A percentile compares a stretch with the other conserved stretches of the same genome.
Conservation (phyloP, 1,284 basidiomycete species). For the Mycosarcoma mackinlayi region DNA sequence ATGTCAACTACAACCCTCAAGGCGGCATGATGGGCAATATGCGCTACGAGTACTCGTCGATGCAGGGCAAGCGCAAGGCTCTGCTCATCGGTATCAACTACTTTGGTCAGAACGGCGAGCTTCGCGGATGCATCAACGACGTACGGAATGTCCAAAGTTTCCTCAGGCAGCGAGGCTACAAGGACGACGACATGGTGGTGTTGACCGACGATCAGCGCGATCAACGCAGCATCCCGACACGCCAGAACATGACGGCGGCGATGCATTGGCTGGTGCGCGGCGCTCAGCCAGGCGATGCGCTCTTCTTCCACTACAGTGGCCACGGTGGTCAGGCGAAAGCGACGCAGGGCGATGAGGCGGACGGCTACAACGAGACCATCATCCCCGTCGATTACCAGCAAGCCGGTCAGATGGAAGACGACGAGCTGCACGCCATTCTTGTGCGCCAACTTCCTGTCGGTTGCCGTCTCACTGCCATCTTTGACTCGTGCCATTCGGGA, state of each 20-base stretch:
- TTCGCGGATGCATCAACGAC: slow-evolving; percentile 68
- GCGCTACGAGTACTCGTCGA: slow-evolving; percentile 64
- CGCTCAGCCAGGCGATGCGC: slow-evolving; percentile 64
- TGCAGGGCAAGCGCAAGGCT: slow-evolving; percentile 67
- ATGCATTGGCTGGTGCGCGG: slow-evolving; percentile 68
- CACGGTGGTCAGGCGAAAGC: slow-evolving; percentile 67
- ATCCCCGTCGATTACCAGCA: slow-evolving; percentile 66
- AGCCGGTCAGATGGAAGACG: slow-evolving; percentile 67
- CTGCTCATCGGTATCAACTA: slow-evolving; percentile 68
- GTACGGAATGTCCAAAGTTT: slow-evolving; percentile 66
- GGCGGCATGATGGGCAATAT: slow-evolving; percentile 60
- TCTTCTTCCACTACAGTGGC: slow-evolving; percentile 67
- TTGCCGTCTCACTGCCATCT: slow-evolving; percentile 43
- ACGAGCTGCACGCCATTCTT: slow-evolving; percentile 66
- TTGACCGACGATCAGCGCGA: slow-evolving; percentile 63
- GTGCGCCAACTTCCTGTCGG: slow-evolving; percentile 64
- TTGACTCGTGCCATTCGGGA: slow-evolving; percentile 67
- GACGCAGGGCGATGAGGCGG: slow-evolving; percentile 65
- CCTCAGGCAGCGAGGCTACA: slow-evolving; percentile 64
- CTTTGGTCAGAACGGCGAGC: slow-evolving; percentile 54
- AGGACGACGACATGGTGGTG: slow-evolving; percentile 67
- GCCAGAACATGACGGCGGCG: slow-evolving; percentile 67
- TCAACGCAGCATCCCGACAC: slow-evolving; percentile 63
- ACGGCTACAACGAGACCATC: slow-evolving; percentile 68
- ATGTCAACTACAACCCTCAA: slow-evolving; percentile 58